Conservation (phyloP, 164 flowering plant species). For the Tinospora cordifolia region DNA sequence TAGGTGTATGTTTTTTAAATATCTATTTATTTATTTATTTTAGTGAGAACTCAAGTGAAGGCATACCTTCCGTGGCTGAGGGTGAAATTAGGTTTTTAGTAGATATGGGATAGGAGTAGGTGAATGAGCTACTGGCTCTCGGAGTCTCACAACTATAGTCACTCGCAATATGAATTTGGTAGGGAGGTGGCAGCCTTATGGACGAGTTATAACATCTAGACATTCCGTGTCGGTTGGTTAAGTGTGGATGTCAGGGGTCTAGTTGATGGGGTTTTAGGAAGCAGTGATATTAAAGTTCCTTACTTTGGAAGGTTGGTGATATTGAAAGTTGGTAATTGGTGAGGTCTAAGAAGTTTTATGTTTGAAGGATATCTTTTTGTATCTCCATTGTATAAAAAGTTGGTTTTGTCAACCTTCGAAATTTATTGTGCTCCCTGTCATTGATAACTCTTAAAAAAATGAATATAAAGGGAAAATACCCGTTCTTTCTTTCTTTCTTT, state of each 20-base stretch:
- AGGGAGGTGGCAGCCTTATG: not conserved
- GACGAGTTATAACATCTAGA: not conserved
- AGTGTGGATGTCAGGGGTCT: no score
- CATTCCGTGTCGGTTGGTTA: not conserved
- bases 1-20: no score
- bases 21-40: no score
- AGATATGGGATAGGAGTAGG: no score
- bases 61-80: no score
- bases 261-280: not conserved
- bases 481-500: no score
- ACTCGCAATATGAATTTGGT: not conserved
- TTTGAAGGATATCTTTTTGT: no score
- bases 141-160: not conserved
- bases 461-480: no score
- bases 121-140: not conserved
- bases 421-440: not conserved
- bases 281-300: not conserved
- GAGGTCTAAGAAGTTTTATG: not conserved
- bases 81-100: no score
- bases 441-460: not conserved
- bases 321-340: not conserved
- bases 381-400: no score
- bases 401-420: no score
- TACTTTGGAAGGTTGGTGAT: not conserved
- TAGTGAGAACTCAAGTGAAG: no score